These are phyloP conservation scores for Holtermannia corniformis DNA, from an alignment of 768 basidiomycete species.

Conservation along the genomic window DNA sequence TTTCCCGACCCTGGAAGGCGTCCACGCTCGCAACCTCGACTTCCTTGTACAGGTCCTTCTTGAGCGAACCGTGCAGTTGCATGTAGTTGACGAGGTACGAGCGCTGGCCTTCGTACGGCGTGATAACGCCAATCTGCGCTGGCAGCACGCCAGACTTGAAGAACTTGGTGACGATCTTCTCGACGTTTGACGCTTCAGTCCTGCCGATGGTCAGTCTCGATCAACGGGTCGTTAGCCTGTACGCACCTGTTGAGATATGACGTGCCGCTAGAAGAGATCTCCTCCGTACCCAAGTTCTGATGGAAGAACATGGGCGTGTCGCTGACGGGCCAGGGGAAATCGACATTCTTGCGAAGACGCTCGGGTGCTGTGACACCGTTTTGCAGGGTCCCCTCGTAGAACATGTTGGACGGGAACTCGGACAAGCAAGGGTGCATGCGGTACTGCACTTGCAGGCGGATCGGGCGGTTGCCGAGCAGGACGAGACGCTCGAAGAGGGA, in stretches of 20 bases:
- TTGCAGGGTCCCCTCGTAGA: constrained; percentile 97
- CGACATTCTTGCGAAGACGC: constrained; percentile 91
- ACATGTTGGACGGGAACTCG: constrained; percentile 99
- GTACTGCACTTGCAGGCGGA: constrained; percentile 97
- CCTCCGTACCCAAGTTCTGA: constrained; percentile 96
- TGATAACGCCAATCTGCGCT: constrained; percentile 92
- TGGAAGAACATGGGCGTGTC: constrained; percentile 99
- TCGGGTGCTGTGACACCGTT: constrained; percentile 99
- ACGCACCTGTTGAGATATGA: constrained; percentile 86
- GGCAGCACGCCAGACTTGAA: constrained; percentile 98
- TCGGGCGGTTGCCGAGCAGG: constrained; percentile 86
- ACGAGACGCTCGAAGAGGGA: constrained; percentile 97
- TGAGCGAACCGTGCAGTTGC: constrained; percentile 98
- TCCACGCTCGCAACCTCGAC: constrained; percentile 98
- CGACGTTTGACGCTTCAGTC: constrained; percentile 96
- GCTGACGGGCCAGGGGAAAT: constrained; percentile 96
- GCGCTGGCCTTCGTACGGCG: constrained; percentile 96
- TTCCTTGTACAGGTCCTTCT: constrained; percentile 99
- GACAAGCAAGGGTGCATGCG: constrained; percentile 99
- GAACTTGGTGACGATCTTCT: constrained; percentile 99
- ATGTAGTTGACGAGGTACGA: constrained; percentile 98
- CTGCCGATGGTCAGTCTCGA: constrained; percentile 42
- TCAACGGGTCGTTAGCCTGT: background rate
- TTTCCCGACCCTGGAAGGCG: constrained; percentile 98
- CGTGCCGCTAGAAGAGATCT: constrained; percentile 96